Evolutionary conservation across 345 rosid genomes (phyloP).

Genomic region (Brassica juncea): DNA sequence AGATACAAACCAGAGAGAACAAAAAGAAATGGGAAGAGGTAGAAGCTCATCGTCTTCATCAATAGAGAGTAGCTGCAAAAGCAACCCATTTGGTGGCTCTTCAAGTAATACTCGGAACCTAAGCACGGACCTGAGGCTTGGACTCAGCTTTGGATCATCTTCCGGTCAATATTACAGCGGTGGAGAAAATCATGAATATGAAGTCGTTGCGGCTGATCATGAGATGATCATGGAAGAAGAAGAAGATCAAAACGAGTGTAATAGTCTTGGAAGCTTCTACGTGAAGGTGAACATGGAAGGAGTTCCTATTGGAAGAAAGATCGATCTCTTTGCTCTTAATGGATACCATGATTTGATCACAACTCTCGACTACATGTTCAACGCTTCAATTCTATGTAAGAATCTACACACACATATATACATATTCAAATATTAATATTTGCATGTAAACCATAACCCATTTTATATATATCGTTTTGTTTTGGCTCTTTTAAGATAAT

Average conservation of each 20-base stretch:
- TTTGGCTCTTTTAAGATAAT: background rate
- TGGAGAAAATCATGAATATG: slow-evolving; percentile 31
- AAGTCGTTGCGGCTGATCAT: slow-evolving; percentile 21
- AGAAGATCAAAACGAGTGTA: slow-evolving; percentile 60
- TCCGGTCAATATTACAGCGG: slow-evolving; percentile 36
- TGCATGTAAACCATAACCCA: slow-evolving; percentile 10
- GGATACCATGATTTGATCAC: slow-evolving; percentile 73
- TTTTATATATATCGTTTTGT: background rate
- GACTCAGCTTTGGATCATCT: slow-evolving; percentile 57
- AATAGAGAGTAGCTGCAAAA: slow-evolving; percentile 54
- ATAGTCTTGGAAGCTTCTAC: slow-evolving; percentile 71
- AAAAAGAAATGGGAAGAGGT: slow-evolving; percentile 54
- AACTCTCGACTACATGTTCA: slow-evolving; percentile 86
- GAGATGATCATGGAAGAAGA: slow-evolving; percentile 43
- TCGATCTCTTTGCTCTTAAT: slow-evolving; percentile 71
- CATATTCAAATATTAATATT: background rate
- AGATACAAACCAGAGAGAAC: slow-evolving; percentile 13
- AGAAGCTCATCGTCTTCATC: slow-evolving; percentile 67
- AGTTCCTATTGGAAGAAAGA: slow-evolving; percentile 87
- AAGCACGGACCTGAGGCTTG: slow-evolving; percentile 82
- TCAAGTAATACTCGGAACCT: slow-evolving; percentile 43
- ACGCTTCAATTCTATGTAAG: slow-evolving; percentile 76
- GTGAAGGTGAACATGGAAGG: slow-evolving; percentile 99
- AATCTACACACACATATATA: background rate
- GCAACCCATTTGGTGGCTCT: slow-evolving; percentile 41